These are phyloP conservation scores for Niebla homalea DNA, from an alignment of 495 filamentous ascomycete species.

Conservation along the genomic window DNA sequence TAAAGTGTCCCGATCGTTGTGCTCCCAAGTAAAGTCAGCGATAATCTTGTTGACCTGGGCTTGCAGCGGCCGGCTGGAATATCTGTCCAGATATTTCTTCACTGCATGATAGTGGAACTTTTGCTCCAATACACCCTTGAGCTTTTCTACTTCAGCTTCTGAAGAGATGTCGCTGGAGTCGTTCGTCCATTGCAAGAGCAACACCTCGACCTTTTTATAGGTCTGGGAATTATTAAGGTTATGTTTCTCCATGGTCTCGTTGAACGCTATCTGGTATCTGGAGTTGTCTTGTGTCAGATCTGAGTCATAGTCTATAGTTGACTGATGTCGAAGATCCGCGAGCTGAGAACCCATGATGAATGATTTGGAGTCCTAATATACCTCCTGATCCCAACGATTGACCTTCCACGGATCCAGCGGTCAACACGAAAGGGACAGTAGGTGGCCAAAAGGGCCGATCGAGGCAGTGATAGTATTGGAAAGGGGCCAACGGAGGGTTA, in stretches of 20 bases:
- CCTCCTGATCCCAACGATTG: background rate
- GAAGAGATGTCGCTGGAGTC: constrained; percentile 1
- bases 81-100: constrained; percentile 4
- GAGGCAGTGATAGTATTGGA: too few species aligned
- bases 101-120: constrained; percentile 7
- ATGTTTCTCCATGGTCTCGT: constrained; percentile 7
- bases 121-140: constrained; percentile 1
- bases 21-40: constrained; percentile 6
- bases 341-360: background rate
- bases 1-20: constrained; percentile 14
- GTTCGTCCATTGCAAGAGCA: constrained; percentile 10
- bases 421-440: background rate
- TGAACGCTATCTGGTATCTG: constrained; percentile 6
- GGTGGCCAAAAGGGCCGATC: background rate
- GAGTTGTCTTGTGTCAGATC: constrained; percentile 4
- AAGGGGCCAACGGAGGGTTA: too few species aligned
- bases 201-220: constrained; percentile 11
- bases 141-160: constrained; percentile 2
- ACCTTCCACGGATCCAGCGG: background rate
- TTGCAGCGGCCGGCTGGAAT: background rate
- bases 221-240: background rate
- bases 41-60: constrained; percentile 10
- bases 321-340: background rate
- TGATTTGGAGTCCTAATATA: background rate
- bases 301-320: background rate